Evolutionary conservation across 163 green algal species (phyloP), one percentile per base, ranked within the genome.

Genomic region (Volvox carteri): DNA sequence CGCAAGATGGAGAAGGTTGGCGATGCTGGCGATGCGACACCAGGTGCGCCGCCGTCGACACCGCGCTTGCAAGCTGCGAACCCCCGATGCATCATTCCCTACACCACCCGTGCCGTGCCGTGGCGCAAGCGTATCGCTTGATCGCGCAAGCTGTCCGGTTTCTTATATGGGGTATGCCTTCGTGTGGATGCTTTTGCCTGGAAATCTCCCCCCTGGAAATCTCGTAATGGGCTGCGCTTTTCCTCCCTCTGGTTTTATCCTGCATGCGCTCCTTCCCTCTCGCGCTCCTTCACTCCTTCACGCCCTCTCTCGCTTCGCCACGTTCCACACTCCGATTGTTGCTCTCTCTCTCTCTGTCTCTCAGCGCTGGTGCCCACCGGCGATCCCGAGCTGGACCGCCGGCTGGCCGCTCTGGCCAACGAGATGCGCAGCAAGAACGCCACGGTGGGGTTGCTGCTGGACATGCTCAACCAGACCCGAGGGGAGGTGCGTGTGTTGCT

Each of bases 401-500:
- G 65, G 21, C 46, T 87, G 67, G 39, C 44, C 11, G 65, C 65
- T 9, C 65, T 87, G 81, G 46, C 81, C 0, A 72, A 87, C 67
- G 81, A 87, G 14, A 56, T 87, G 81, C 65, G 65, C 81, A 58
- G 23, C 67, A 87, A 87, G 81, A 50, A 79, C 46, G 81, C 81
- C 23, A 80, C 81, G 19, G 48, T 87, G 81, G 81, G 81, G 23
- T 33, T 87, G 62, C 81, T 87, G 44, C 81, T 87, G 33, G 81
- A 87, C 67, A 79, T 87, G 81, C 68, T 87, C 33, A 80, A 79
- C 44, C 46, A 70, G 46, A 87, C 81, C 21, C 81, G 81, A 30
- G 65, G 44, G 25, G 81, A 87, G 81, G 81, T 87, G 46, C 6
- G 54, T 23, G 54, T 11, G 25, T 23, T 65, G 54, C 19, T 65